A percentile compares a stretch with the other conserved stretches of the same genome.
Conservation (phyloP, 768 basidiomycete genomes). For the Agrocybe chaxingu region DNA sequence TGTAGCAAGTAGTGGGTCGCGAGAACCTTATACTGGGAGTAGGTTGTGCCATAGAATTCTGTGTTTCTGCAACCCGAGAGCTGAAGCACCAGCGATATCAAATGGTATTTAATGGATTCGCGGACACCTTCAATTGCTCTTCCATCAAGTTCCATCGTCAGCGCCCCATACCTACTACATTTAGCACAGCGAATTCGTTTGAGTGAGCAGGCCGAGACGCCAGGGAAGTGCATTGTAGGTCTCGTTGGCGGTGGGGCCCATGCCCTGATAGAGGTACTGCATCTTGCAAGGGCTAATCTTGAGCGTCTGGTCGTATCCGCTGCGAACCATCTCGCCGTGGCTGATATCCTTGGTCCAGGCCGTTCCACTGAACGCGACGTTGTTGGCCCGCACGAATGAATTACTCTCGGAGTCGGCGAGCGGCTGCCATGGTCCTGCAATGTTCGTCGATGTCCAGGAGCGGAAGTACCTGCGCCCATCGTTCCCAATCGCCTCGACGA, state of each 20-base stretch:
- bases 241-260: conserved; percentile 5
- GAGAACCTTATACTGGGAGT: too few relatives aligned
- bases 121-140: too few relatives aligned
- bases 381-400: conserved; percentile 13
- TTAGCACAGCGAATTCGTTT: conserved; percentile 15
- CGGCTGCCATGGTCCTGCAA: conserved; percentile 11
- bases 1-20: too few relatives aligned
- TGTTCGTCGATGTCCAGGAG: conserved; percentile 13
- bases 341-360: conserved; percentile 18
- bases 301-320: conserved; percentile 12
- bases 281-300: conserved; percentile 15
- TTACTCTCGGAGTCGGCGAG: conserved; percentile 10
- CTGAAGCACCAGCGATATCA: too few relatives aligned
- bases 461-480: conserved; percentile 13
- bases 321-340: conserved; percentile 20
- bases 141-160: too few relatives aligned
- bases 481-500: conserved; percentile 17
- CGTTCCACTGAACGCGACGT: conserved; percentile 11
- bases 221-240: conserved; percentile 12
- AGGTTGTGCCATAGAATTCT: too few relatives aligned
- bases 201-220: conserved; percentile 12
- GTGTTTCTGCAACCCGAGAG: too few relatives aligned
- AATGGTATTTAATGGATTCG: too few relatives aligned
- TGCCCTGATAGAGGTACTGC: conserved; percentile 16
- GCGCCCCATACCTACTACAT: background rate